A percentile compares a stretch with the other conserved stretches of the same genome.
Evolutionary conservation across 352 stramenopile genomes (phyloP).

Genomic region (Globisporangium nagaii): DNA sequence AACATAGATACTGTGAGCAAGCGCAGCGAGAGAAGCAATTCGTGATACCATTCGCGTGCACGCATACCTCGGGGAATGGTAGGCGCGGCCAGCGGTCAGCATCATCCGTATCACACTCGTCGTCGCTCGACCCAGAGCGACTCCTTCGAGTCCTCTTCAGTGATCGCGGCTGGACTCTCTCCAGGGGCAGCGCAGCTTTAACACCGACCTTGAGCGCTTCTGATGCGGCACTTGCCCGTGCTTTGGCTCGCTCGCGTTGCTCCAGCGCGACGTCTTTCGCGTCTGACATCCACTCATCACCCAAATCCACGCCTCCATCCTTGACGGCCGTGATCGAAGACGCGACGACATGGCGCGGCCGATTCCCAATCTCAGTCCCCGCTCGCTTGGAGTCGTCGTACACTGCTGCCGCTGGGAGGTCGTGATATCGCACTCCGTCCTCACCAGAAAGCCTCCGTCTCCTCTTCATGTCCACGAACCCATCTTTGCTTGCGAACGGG

Average conservation of each 20-base stretch:
- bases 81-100: slow-evolving; percentile 51
- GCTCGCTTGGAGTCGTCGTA: slow-evolving; percentile 30
- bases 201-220: neutral
- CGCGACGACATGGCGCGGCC: slow-evolving; percentile 36
- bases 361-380: slow-evolving; percentile 12
- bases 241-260: neutral
- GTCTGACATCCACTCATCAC: slow-evolving; percentile 62
- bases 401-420: slow-evolving; percentile 18
- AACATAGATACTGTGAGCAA: neutral
- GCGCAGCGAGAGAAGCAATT: too few relatives aligned
- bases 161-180: neutral
- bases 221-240: neutral
- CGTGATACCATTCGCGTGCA: neutral
- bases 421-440: neutral
- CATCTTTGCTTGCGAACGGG: slow-evolving; percentile 36
- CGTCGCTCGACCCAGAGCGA: slow-evolving; percentile 11
- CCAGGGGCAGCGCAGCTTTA: slow-evolving; percentile 2
- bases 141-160: slow-evolving; percentile 1
- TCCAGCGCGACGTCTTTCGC: slow-evolving; percentile 26
- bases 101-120: slow-evolving; percentile 12
- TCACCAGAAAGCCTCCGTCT: slow-evolving; percentile 10
- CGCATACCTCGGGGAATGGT: slow-evolving; percentile 30
- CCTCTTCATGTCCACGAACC: slow-evolving; percentile 22
- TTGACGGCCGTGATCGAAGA: slow-evolving; percentile 18
- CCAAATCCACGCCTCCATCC: slow-evolving; percentile 17